These are phyloP conservation scores for Leccinellum rugosiceps DNA, from an alignment of 768 basidiomycete species.

Conservation along the genomic window DNA sequence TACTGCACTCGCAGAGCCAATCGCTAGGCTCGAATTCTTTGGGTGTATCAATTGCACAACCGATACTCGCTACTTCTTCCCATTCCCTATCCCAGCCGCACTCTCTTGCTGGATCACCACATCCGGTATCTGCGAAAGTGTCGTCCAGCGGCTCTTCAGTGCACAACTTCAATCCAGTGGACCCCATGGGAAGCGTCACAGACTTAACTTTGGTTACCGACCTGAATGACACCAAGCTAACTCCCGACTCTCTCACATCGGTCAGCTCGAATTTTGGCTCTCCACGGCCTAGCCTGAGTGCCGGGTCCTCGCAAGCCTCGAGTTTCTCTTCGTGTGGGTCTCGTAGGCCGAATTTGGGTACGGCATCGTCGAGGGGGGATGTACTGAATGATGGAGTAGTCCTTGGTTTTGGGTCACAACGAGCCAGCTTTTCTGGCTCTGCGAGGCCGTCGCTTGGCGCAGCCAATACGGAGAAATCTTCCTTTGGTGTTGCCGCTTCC, in stretches of 20 bases:
- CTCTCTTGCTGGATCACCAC: slow-evolving; percentile 31
- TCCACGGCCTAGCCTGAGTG: slow-evolving; percentile 24
- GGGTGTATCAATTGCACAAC: slow-evolving; percentile 15
- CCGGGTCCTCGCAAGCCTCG: slow-evolving; percentile 27
- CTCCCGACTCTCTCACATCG: slow-evolving; percentile 28
- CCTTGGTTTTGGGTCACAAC: slow-evolving; percentile 20
- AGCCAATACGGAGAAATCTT: slow-evolving; percentile 15
- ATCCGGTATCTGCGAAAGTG: slow-evolving; percentile 19
- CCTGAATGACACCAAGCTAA: slow-evolving; percentile 20
- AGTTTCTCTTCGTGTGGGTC: slow-evolving; percentile 25
- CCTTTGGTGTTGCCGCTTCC: slow-evolving; percentile 10
- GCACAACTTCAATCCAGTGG: slow-evolving; percentile 13
- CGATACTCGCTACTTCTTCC: slow-evolving; percentile 20
- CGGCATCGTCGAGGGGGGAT: slow-evolving; percentile 20
- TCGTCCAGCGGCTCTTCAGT: slow-evolving; percentile 22
- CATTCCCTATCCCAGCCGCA: slow-evolving; percentile 26
- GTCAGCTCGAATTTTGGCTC: slow-evolving; percentile 26
- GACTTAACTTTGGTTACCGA: slow-evolving; percentile 26
- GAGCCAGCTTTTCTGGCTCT: slow-evolving; percentile 21
- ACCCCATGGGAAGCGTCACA: slow-evolving; percentile 9
- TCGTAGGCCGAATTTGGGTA: slow-evolving; percentile 21
- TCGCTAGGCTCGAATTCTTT: slow-evolving; percentile 15
- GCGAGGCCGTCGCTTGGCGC: slow-evolving; percentile 17
- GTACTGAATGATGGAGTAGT: slow-evolving; percentile 11
- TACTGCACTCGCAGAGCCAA: slow-evolving; percentile 21